phyloP scores from a whole-genome alignment of 768 basidiomycete genomes.

The Cystobasidium onofrii region DNA sequence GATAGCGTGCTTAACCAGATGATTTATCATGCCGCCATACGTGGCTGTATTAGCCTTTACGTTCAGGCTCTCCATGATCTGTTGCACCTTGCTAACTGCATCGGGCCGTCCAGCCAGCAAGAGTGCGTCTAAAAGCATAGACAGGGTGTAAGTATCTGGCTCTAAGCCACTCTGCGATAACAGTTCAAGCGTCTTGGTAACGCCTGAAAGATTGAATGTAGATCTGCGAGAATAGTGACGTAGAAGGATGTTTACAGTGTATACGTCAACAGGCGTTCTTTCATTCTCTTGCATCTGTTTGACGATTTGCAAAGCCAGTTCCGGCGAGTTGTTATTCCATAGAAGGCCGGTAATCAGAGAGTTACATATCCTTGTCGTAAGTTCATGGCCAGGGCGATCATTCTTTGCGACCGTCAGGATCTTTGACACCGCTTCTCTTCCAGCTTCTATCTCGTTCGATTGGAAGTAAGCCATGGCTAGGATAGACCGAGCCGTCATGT shows the following conservation, averaged over 20 bases:
- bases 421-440: constrained; percentile 43
- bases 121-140: constrained; percentile 71
- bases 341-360: constrained; percentile 66
- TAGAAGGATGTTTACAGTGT: constrained; percentile 75
- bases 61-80: constrained; percentile 67
- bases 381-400: constrained; percentile 46
- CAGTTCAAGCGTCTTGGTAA: constrained; percentile 56
- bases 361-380: constrained; percentile 53
- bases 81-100: constrained; percentile 58
- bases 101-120: constrained; percentile 62
- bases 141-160: constrained; percentile 78
- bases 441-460: constrained; percentile 33
- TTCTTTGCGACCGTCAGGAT: constrained; percentile 51
- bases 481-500: constrained; percentile 60
- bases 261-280: constrained; percentile 62
- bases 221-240: constrained; percentile 54
- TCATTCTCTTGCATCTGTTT: constrained; percentile 46
- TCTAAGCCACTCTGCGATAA: constrained; percentile 54
- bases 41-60: constrained; percentile 66
- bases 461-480: constrained; percentile 58
- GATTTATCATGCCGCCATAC: constrained; percentile 70
- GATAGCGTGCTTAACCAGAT: constrained; percentile 54
- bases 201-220: constrained; percentile 56
- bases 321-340: constrained; percentile 41
- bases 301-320: constrained; percentile 48